Percentiles rank a stretch among this genome's conserved stretches.
Conservation (phyloP, 2,329 filamentous ascomycete genomes). For the Ophiocordyceps camponoti-floridani region DNA sequence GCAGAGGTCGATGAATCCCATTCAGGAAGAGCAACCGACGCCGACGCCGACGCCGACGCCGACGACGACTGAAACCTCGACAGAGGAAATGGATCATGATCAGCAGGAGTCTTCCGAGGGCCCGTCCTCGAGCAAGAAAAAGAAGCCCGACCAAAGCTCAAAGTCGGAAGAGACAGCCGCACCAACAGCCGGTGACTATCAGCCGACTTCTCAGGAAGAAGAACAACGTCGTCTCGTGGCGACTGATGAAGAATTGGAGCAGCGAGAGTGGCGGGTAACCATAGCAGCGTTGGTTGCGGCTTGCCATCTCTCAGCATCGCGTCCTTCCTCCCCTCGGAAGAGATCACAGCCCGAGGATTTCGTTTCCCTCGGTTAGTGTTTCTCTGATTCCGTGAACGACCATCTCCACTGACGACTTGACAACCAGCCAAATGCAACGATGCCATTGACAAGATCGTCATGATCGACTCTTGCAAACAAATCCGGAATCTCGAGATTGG, state of each 20-base stretch:
- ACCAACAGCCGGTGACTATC: no score
- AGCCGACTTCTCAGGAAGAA: no score
- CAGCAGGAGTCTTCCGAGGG: no score
- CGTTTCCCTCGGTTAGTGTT: background rate
- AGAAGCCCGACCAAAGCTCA: background rate
- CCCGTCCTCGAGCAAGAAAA: background rate
- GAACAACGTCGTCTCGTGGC: no score
- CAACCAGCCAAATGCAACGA: background rate
- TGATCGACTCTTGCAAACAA: background rate
- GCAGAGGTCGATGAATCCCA: no score
- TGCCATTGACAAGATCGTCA: background rate
- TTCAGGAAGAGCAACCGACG: no score
- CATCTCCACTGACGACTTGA: no score
- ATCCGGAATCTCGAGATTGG: background rate
- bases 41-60: background rate
- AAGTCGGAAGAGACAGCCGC: background rate
- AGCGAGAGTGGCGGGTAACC: background rate
- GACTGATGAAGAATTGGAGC: no score
- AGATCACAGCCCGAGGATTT: background rate
- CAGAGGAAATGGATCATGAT: background rate
- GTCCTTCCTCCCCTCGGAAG: background rate
- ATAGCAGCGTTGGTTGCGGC: background rate
- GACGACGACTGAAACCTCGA: background rate
- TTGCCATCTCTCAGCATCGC: background rate
- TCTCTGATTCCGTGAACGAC: no score